Base-by-base conservation (phyloP, 306 rosid species). In the Begonia masoniana region DNA sequence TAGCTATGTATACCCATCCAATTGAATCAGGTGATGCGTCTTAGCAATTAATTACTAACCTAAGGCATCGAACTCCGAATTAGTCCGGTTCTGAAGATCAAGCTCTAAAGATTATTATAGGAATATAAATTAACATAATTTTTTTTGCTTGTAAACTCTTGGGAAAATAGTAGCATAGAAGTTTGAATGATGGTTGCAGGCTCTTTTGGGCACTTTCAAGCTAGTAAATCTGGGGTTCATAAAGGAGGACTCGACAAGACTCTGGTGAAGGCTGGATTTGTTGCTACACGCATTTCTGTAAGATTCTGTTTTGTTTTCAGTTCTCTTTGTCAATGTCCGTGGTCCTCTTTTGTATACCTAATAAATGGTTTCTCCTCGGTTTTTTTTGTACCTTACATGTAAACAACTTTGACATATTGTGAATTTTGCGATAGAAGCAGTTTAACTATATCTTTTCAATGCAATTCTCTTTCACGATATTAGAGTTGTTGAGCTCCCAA, bases 171-270 rank as follows among this genome's bases (percentile, higher is more conserved):
- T 50, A 35, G 56, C 13, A 24, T 19, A 16, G 53, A 55, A 15
- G 23, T 47, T 16, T 59, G 45, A 43, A 58, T 74, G 73, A 56
- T 67, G 67, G 61, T 68, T 45, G 63, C 76, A 89, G 97, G 95
- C 62, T 89, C 97, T 61, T 89, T 85, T 75, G 97, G 97, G 43
- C 91, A 89, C 73, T 89, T 89, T 68, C 97, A 89, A 71, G 94
- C 94, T 56, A 82, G 95, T 79, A 71, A 82, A 80, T 89, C 97
- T 17, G 83, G 94, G 55, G 97, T 89, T 52, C 95, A 85, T 70
- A 91, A 76, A 75, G 97, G 97, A 60, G 91, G 82, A 58, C 65
- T 86, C 70, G 54, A 64, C 59, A 74, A 60, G 77, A 73, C 97
- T 53, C 81, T 85, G 63, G 97, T 91, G 73, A 91, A 82, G 76